Conservation (phyloP, 208 protist genomes). For the Entamoeba histolytica region DNA sequence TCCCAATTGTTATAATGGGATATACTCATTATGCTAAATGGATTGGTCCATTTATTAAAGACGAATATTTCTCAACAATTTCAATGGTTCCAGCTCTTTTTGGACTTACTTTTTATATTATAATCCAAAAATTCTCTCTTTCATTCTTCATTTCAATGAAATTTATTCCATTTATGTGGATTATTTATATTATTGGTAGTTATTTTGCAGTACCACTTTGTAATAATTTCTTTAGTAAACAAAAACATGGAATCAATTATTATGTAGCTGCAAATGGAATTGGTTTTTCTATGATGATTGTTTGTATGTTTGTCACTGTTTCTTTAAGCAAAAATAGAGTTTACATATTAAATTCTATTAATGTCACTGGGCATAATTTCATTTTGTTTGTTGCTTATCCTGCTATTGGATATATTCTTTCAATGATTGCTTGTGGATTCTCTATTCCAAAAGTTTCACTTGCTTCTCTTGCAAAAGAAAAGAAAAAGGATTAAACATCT, state of each 20-base stretch:
- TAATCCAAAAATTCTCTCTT: not conserved
- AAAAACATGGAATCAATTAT: not conserved
- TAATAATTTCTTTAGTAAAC: not conserved
- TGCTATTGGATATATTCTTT: not conserved
- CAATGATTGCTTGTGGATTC: not conserved
- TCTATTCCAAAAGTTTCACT: not conserved
- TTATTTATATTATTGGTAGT: not conserved
- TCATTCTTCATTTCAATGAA: not conserved
- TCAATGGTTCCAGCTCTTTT: not conserved
- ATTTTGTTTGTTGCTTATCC: not conserved
- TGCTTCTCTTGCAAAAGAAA: not conserved
- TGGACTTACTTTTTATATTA: not conserved
- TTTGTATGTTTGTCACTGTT: not conserved
- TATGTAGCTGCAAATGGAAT: not conserved
- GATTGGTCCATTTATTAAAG: not conserved
- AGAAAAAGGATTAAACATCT: not conserved
- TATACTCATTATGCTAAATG: not conserved
- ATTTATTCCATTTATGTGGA: not conserved
- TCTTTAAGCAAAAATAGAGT: not conserved
- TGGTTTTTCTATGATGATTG: not conserved
- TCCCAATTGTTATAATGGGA: not conserved
- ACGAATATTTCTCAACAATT: not conserved
- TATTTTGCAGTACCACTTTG: not conserved
- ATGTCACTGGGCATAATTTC: not conserved
- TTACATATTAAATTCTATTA: not conserved